Conservation (phyloP, 2,329 filamentous ascomycete species). For the Colletotrichum musae region DNA sequence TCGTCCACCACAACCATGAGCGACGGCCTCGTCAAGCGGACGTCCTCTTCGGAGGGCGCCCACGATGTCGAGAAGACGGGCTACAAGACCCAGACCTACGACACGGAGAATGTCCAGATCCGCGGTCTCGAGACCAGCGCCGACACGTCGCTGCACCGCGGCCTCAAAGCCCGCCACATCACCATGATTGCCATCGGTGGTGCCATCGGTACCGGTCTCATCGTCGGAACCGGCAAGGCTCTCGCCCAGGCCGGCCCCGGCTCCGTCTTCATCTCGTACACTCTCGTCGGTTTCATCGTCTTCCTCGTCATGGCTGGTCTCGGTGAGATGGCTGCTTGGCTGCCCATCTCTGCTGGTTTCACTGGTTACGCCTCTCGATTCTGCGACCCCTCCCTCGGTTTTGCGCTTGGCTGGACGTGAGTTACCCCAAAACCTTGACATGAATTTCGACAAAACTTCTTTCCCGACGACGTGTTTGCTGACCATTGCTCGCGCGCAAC, state of each 20-base stretch:
- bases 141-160: constrained; percentile 65
- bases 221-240: constrained; percentile 76
- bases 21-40: constrained; percentile 47
- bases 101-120: constrained; percentile 54
- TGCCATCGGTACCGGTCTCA: constrained; percentile 81
- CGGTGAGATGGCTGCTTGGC: constrained; percentile 88
- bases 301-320: constrained; percentile 87
- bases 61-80: constrained; percentile 46
- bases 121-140: constrained; percentile 64
- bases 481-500: constrained; percentile 51
- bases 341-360: constrained; percentile 84
- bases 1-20: constrained; percentile 40
- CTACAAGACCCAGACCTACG: constrained; percentile 42
- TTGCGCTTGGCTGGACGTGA: constrained; percentile 81
- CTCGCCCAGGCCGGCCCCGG: constrained; percentile 71
- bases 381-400: constrained; percentile 85
- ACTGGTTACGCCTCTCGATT: constrained; percentile 86
- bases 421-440: constrained; percentile 44
- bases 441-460: no score
- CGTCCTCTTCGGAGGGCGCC: constrained; percentile 46
- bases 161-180: constrained; percentile 68
- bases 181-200: constrained; percentile 80
- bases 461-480: neutral
- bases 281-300: constrained; percentile 78
- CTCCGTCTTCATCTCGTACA: constrained; percentile 80